A percentile compares a stretch with the other conserved stretches of the same genome.
These are phyloP conservation scores for Symmetrospora coprosmae DNA, from an alignment of 768 basidiomycete genomes.

Conservation along the genomic window DNA sequence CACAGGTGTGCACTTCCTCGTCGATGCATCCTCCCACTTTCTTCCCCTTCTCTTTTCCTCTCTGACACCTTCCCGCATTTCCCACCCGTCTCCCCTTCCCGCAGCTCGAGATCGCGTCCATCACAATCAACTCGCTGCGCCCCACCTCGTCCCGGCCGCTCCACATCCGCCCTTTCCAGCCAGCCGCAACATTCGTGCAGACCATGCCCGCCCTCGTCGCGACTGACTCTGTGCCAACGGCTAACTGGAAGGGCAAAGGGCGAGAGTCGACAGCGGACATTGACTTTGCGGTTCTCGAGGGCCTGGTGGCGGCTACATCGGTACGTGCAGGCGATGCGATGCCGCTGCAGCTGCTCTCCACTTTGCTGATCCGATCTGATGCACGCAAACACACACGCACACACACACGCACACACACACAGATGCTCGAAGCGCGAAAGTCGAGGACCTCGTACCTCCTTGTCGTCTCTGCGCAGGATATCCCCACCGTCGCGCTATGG, in stretches of 20 bases:
- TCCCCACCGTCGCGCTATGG: slow-evolving; percentile 12
- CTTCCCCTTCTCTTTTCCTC: too few relatives aligned
- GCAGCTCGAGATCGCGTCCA: slow-evolving; percentile 5
- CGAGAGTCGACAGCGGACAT: slow-evolving; percentile 7
- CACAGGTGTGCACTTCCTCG: neutral
- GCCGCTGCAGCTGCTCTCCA: too few relatives aligned
- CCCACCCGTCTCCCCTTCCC: neutral
- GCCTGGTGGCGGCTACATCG: slow-evolving; percentile 4
- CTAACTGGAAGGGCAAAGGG: slow-evolving; percentile 19
- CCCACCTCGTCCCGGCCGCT: slow-evolving; percentile 10
- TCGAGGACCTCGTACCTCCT: slow-evolving; percentile 7
- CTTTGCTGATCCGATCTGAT: too few relatives aligned
- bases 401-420: too few relatives aligned
- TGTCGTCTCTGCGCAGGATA: slow-evolving; percentile 8
- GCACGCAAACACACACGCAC: too few relatives aligned
- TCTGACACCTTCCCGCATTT: neutral
- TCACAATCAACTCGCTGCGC: slow-evolving; percentile 16
- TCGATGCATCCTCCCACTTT: too few relatives aligned
- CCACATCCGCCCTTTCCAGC: slow-evolving; percentile 3
- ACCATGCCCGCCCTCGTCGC: neutral
- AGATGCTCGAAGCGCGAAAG: slow-evolving; percentile 3
- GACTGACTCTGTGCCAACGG: neutral
- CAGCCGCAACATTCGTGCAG: neutral
- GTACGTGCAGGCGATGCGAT: slow-evolving; percentile 1
- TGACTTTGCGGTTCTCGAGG: slow-evolving; percentile 17